phyloP scores from a whole-genome alignment of 2,329 filamentous ascomycete species.

The Colletotrichum sp. region DNA sequence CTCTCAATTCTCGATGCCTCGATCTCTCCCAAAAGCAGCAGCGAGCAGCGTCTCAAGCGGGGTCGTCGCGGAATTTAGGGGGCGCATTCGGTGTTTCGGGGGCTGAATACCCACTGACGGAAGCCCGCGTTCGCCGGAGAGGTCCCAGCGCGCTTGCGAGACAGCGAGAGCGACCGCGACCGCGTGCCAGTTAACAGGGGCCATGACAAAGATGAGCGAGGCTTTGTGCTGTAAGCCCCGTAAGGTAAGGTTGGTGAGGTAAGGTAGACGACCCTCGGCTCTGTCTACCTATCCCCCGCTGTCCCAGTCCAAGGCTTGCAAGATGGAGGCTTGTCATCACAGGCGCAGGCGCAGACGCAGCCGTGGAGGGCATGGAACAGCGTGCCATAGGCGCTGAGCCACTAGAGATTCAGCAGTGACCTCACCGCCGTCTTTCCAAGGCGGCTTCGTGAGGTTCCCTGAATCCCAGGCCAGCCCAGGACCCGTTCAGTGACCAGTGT shows the following conservation, averaged over 20 bases:
- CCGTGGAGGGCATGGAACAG: neutral
- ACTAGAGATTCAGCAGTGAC: neutral
- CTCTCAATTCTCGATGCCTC: neutral
- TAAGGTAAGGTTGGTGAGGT: neutral
- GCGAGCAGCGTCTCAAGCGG: neutral
- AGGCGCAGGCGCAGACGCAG: neutral
- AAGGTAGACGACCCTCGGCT: neutral
- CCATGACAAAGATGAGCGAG: neutral
- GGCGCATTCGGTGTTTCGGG: neutral
- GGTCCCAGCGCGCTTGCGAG: neutral
- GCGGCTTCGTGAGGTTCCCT: neutral
- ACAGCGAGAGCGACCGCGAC: neutral
- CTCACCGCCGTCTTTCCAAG: neutral
- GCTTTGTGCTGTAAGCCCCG: neutral
- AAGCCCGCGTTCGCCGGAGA: constrained; percentile 6
- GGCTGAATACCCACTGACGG: neutral
- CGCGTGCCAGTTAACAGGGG: neutral
- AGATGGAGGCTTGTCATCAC: neutral
- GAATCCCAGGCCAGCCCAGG: neutral
- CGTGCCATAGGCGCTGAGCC: neutral
- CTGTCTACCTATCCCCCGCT: neutral
- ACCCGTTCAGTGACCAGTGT: neutral
- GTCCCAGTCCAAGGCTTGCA: neutral
- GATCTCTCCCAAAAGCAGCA: neutral
- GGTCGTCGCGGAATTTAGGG: constrained; percentile 1